Percentiles rank a stretch among this genome's conserved stretches.
phyloP scores from a whole-genome alignment of 2,329 filamentous ascomycete genomes.

The Onygena corvina region DNA sequence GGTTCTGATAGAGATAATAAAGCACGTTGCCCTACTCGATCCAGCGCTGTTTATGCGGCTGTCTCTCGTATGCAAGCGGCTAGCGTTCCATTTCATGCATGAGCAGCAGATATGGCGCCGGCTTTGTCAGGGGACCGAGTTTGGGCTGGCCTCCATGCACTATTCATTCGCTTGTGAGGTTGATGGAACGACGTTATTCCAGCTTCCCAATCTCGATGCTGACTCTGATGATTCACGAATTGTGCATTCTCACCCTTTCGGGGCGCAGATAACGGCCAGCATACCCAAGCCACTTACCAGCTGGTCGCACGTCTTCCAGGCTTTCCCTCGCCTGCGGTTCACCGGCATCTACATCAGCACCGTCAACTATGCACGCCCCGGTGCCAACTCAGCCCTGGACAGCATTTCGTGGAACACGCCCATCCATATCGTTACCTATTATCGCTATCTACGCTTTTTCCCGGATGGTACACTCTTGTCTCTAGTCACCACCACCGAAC shows the following conservation, averaged over 20 bases:
- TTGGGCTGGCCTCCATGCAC: conserved; percentile 74
- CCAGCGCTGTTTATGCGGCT: conserved; percentile 64
- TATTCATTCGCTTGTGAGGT: conserved; percentile 59
- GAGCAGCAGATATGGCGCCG: conserved; percentile 81
- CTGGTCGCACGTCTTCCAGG: conserved; percentile 62
- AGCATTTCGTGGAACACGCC: conserved; percentile 66
- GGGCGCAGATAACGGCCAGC: conserved; percentile 30
- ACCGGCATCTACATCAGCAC: conserved; percentile 95
- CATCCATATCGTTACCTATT: conserved; percentile 94
- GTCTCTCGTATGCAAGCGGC: conserved; percentile 69
- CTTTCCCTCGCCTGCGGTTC: conserved; percentile 76
- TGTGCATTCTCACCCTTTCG: conserved; percentile 14
- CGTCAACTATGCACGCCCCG: conserved; percentile 83
- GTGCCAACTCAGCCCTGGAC: conserved; percentile 54
- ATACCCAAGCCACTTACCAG: conserved; percentile 33
- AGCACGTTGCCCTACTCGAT: conserved; percentile 61
- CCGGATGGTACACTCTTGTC: conserved; percentile 75
- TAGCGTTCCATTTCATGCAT: conserved; percentile 72
- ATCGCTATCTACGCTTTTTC: conserved; percentile 91
- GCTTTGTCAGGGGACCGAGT: conserved; percentile 55
- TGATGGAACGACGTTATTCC: conserved; percentile 32
- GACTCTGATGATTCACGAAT: conserved; percentile 26
- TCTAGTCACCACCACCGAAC: conserved; percentile 68
- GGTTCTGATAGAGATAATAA: conserved; percentile 67
- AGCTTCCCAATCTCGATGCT: conserved; percentile 20